Evolutionary conservation across 2,329 filamentous ascomycete species (phyloP).

Genomic region (Fusarium sarcochroum): DNA sequence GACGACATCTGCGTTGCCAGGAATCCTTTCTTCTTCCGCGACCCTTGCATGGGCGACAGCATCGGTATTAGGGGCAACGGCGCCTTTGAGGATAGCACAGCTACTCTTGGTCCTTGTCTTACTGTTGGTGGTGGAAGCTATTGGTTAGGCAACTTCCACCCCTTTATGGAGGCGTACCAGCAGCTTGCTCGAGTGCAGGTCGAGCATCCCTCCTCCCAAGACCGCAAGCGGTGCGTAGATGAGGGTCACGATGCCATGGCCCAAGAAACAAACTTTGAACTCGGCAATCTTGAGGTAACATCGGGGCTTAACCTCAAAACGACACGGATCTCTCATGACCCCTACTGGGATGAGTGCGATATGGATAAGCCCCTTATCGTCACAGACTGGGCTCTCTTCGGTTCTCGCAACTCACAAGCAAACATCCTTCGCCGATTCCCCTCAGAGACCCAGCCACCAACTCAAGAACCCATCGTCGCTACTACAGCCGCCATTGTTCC

Average conservation of each 20-base stretch:
- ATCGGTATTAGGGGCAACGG: constrained; percentile 55
- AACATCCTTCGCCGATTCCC: constrained; percentile 61
- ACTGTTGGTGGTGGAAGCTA: constrained; percentile 55
- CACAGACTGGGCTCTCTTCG: constrained; percentile 61
- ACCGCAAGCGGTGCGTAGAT: constrained; percentile 54
- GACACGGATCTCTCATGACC: constrained; percentile 59
- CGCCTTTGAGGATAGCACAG: constrained; percentile 54
- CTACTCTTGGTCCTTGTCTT: constrained; percentile 60
- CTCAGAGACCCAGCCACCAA: constrained; percentile 50
- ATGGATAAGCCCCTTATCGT: constrained; percentile 59
- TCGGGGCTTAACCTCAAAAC: constrained; percentile 60
- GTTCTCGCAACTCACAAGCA: constrained; percentile 52
- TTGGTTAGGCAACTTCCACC: constrained; percentile 62
- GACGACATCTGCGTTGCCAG: constrained; percentile 59
- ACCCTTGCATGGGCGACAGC: constrained; percentile 62
- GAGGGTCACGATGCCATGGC: constrained; percentile 57
- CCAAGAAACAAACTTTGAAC: constrained; percentile 46
- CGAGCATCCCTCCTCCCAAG: constrained; percentile 60
- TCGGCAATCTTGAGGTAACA: constrained; percentile 57
- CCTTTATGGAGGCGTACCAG: constrained; percentile 57
- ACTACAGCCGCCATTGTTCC: constrained; percentile 52
- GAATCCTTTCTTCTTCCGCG: constrained; percentile 60
- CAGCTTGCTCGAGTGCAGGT: constrained; percentile 48
- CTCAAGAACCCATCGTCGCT: constrained; percentile 53
- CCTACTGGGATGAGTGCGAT: constrained; percentile 60